Conservation (phyloP, 1,139 yeast species). For the Pichia sp. region DNA sequence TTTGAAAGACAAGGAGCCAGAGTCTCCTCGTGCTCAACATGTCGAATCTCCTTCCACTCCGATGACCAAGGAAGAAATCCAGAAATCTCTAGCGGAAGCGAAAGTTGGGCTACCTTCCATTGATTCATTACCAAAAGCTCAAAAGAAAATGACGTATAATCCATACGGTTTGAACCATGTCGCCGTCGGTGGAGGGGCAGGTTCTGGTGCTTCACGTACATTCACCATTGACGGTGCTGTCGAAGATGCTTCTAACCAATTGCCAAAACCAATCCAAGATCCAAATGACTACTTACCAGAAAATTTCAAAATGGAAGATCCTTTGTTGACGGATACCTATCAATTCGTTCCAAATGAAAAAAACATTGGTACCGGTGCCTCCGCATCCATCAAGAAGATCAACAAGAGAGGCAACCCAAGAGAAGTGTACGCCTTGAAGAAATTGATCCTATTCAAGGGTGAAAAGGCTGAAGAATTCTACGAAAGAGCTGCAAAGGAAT, state of each 20-base stretch:
- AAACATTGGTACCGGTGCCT: constrained; percentile 69
- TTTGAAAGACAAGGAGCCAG: neutral
- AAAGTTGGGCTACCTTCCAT: constrained; percentile 31
- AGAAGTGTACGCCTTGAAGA: constrained; percentile 58
- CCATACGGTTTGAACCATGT: constrained; percentile 32
- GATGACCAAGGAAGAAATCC: constrained; percentile 13
- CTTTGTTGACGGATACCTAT: constrained; percentile 57
- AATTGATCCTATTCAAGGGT: constrained; percentile 56
- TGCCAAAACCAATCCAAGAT: constrained; percentile 64
- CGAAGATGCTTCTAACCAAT: constrained; percentile 42
- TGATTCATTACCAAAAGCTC: constrained; percentile 22
- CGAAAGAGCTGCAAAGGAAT: constrained; percentile 65
- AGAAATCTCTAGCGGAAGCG: constrained; percentile 16
- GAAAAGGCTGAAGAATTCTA: constrained; percentile 72
- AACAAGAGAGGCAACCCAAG: constrained; percentile 24
- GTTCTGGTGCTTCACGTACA: neutral
- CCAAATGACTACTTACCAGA: constrained; percentile 67
- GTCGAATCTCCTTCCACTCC: constrained; percentile 1
- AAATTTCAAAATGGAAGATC: constrained; percentile 49
- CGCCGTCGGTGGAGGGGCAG: neutral
- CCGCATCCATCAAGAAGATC: constrained; percentile 52
- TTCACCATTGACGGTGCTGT: constrained; percentile 28
- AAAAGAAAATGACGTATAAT: constrained; percentile 29
- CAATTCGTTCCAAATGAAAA: constrained; percentile 47
- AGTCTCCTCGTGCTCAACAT: neutral